phyloP scores from a whole-genome alignment of 192 early-diverging fungal genomes.

The Backusella luteola region DNA sequence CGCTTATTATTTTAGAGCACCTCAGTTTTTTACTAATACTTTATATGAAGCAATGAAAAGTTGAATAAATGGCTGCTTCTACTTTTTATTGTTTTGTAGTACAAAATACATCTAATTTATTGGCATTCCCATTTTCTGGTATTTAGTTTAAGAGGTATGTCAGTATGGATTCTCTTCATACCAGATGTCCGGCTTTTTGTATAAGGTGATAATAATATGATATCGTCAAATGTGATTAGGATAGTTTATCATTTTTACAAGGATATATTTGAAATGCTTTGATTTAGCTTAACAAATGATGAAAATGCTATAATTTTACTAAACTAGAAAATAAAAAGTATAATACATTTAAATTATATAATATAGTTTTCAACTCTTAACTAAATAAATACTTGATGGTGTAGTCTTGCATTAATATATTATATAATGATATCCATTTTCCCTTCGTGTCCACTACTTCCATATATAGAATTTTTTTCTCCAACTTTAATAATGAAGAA shows the following conservation, averaged over 20 bases:
- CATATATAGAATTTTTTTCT: not conserved
- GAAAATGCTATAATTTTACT: not conserved
- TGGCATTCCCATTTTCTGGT: not conserved
- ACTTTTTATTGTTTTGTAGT: not conserved
- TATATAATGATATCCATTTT: not conserved
- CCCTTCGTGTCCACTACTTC: not conserved
- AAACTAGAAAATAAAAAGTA: not conserved
- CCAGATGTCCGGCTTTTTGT: not conserved
- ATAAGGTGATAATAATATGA: not conserved
- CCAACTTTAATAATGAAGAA: not conserved
- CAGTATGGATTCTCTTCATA: not conserved
- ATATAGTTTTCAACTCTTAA: not conserved
- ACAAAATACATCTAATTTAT: not conserved
- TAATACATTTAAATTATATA: not conserved
- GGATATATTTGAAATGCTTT: not conserved
- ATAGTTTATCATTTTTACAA: not conserved
- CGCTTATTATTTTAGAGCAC: not conserved
- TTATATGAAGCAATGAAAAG: not conserved
- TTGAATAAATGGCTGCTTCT: not conserved
- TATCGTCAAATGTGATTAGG: not conserved
- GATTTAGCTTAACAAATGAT: not conserved
- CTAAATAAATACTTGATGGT: not conserved
- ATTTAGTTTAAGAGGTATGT: not conserved
- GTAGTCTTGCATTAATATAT: not conserved
- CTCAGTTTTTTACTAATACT: not conserved